Percentiles rank a stretch among this genome's conserved stretches.
Conservation (phyloP, 805 yeast genomes). For the Clavispora fructus region DNA sequence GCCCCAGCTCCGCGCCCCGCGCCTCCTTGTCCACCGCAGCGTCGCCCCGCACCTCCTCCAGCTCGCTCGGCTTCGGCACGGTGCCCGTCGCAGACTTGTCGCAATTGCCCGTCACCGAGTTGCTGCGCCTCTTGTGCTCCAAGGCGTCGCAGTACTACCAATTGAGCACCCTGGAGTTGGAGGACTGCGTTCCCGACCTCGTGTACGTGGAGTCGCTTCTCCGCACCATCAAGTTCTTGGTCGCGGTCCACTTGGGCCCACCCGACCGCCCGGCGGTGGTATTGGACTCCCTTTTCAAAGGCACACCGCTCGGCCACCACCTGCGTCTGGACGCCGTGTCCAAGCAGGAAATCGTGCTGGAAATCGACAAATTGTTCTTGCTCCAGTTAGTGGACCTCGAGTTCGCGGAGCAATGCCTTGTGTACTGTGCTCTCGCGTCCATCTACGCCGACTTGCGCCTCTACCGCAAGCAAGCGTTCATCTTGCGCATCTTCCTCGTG, state of each 20-base stretch:
- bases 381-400: conserved; percentile 31
- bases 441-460: conserved; percentile 59
- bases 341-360: conserved; percentile 38
- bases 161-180: conserved; percentile 49
- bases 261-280: conserved; percentile 33
- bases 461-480: conserved; percentile 62
- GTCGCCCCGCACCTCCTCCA: conserved; percentile 34
- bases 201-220: conserved; percentile 71
- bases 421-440: conserved; percentile 62
- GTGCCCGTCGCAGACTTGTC: conserved; percentile 23
- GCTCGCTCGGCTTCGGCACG: conserved; percentile 19
- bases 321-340: conserved; percentile 12
- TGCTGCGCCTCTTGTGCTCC: conserved; percentile 24
- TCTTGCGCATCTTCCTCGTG: conserved; percentile 59
- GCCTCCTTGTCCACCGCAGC: neutral
- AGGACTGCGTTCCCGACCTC: conserved; percentile 76
- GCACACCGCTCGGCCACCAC: neutral
- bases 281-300: conserved; percentile 41
- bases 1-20: neutral
- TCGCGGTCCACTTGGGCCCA: conserved; percentile 44
- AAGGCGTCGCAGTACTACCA: conserved; percentile 28
- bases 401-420: conserved; percentile 49
- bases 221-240: conserved; percentile 58
- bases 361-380: conserved; percentile 31
- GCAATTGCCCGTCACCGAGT: conserved; percentile 26